Evolutionary conservation across 257 asterid species (phyloP), one percentile per base, ranked within the genome.

Genomic region (Fraxinus pennsylvanica): DNA sequence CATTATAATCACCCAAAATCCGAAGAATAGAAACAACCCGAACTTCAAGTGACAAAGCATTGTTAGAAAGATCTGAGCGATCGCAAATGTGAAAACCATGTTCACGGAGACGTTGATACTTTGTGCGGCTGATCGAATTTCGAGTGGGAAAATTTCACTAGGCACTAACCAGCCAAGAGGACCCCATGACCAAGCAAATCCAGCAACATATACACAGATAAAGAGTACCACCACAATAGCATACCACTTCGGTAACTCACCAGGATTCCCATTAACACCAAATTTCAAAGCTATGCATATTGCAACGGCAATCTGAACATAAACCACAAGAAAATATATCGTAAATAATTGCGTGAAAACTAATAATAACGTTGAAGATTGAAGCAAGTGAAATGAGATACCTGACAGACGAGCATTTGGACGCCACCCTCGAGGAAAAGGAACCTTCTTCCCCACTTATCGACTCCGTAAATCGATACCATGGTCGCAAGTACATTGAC

Each of bases 121-220:
- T 73, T 91, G 97, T 0, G 97, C 97, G 7, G 97, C 97, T 0
- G 97, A 93, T 33, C 98, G 88, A 21, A 93, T 87, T 71, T 93
- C 98, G 0, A 93, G 80, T 3, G 98, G 96, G 84, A 93, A 93
- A 4, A 93, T 93, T 76, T 93, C 97, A 79, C 97, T 93, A 0
- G 97, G 97, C 14, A 93, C 97, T 3, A 93, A 72, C 98, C 98
- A 91, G 1, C 96, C 98, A 6, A 93, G 82, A 4, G 98, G 98
- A 0, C 98, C 98, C 98, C 98, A 93, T 32, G 98, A 93, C 97
- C 96, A 89, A 0, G 96, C 94, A 63, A 93, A 91, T 33, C 91
- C 98, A 6, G 92, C 85, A 0, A 93, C 98, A 19, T 91, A 93
- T 14, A 87, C 76, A 72, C 98, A 93, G 35, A 93, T 91, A 36